These are phyloP conservation scores for Setaria viridis DNA, from an alignment of 202 grass and related monocot species.

Conservation along the genomic window DNA sequence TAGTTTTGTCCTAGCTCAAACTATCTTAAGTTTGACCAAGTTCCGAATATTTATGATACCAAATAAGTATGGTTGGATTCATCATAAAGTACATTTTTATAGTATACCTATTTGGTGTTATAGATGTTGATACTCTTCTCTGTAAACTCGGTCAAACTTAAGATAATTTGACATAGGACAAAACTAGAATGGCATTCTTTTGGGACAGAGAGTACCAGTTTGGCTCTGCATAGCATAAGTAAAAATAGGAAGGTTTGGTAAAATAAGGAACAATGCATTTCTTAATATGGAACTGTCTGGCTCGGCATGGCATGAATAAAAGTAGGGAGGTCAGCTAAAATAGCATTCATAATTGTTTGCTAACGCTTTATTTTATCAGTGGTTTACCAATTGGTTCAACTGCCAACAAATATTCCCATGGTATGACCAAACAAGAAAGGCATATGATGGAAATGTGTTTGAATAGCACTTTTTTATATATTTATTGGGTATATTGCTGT, in stretches of 20 bases:
- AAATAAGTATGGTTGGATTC: too few species aligned
- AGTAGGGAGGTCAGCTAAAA: background rate
- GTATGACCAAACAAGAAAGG: background rate
- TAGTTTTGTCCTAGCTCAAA: too few species aligned
- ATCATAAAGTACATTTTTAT: too few species aligned
- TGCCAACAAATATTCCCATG: background rate
- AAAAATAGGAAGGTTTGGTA: background rate
- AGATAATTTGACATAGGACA: too few species aligned
- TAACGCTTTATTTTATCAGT: background rate
- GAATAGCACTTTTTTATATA: background rate
- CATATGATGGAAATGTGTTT: slow-evolving; percentile 7
- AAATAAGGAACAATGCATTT: slow-evolving; percentile 5
- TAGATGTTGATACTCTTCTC: too few species aligned
- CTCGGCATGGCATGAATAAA: background rate
- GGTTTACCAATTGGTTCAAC: background rate
- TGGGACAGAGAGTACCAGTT: background rate
- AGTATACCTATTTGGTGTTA: too few species aligned
- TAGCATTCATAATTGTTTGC: background rate
- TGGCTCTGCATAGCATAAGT: background rate
- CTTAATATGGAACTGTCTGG: background rate
- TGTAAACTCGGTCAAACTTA: too few species aligned
- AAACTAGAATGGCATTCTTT: too few species aligned
- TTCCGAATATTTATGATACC: too few species aligned
- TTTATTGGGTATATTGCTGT: background rate
- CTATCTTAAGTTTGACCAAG: too few species aligned